These are phyloP conservation scores for Lactuca saligna DNA, from an alignment of 129 eudicot genomes.

Conservation along the genomic window DNA sequence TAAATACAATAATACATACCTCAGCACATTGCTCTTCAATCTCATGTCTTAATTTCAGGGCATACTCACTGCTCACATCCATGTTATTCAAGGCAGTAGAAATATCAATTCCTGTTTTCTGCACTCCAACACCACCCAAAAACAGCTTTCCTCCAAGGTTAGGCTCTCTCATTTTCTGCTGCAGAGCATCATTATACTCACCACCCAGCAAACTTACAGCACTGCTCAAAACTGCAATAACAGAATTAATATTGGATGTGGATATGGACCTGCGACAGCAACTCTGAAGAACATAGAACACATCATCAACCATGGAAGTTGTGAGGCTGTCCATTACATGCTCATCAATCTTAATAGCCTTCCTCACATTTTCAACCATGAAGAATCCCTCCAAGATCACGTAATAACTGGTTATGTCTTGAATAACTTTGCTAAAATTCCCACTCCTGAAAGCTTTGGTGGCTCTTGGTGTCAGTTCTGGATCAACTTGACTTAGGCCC, in stretches of 20 bases:
- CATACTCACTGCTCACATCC: slow-evolving; percentile 91
- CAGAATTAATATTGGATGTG: slow-evolving; percentile 77
- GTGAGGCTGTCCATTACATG: slow-evolving; percentile 77
- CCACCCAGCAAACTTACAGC: slow-evolving; percentile 79
- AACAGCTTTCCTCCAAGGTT: slow-evolving; percentile 80
- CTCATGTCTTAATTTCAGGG: slow-evolving; percentile 78
- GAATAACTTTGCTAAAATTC: slow-evolving; percentile 74
- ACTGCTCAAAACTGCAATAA: slow-evolving; percentile 68
- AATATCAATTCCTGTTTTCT: slow-evolving; percentile 72
- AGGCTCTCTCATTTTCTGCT: slow-evolving; percentile 84
- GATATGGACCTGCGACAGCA: slow-evolving; percentile 85
- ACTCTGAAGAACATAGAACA: slow-evolving; percentile 84
- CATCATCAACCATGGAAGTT: slow-evolving; percentile 94
- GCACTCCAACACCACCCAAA: slow-evolving; percentile 86
- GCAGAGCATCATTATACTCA: slow-evolving; percentile 85
- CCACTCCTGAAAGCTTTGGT: slow-evolving; percentile 87
- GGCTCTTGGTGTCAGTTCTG: slow-evolving; percentile 78
- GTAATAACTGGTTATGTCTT: slow-evolving; percentile 81
- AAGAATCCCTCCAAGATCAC: slow-evolving; percentile 85
- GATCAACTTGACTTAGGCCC: slow-evolving; percentile 65
- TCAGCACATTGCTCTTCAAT: slow-evolving; percentile 91
- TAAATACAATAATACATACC: slow-evolving; percentile 47
- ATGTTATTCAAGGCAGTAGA: slow-evolving; percentile 85
- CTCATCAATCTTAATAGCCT: slow-evolving; percentile 88
- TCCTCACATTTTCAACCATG: slow-evolving; percentile 97